Conservation (phyloP, 176 grass and related monocot genomes). For the Carex pumila region DNA sequence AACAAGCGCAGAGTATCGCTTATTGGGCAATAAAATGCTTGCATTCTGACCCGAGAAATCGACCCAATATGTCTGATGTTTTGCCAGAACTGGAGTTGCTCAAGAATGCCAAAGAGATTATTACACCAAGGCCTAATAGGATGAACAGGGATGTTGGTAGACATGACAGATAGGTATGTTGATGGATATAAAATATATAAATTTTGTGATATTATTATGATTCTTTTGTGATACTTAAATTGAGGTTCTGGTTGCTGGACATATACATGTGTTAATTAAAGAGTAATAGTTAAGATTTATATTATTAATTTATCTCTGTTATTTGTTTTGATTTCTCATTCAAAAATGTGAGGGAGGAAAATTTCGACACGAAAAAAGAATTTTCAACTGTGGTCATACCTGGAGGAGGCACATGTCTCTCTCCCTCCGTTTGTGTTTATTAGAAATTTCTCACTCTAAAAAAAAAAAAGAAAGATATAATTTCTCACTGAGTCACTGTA, state of each 20-base stretch:
- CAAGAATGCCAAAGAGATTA: constrained; percentile 25
- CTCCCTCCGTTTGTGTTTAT: too few relatives aligned
- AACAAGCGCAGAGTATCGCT: constrained; percentile 54
- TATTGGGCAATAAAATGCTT: constrained; percentile 54
- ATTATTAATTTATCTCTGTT: neutral
- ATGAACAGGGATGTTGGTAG: neutral
- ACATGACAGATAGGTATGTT: neutral
- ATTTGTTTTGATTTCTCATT: too few relatives aligned
- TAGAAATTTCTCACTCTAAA: too few relatives aligned
- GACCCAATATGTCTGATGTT: constrained; percentile 53
- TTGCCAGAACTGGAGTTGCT: constrained; percentile 40
- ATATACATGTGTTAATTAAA: neutral
- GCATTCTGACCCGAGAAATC: constrained; percentile 43
- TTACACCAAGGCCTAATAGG: neutral
- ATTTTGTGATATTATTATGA: constrained; percentile 1
- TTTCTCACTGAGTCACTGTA: too few relatives aligned
- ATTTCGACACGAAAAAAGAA: too few relatives aligned
- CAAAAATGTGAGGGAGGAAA: too few relatives aligned
- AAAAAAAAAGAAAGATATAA: too few relatives aligned
- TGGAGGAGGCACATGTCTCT: too few relatives aligned
- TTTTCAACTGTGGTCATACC: too few relatives aligned
- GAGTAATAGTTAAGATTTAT: neutral
- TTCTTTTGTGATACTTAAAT: neutral
- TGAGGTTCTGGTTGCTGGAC: neutral
- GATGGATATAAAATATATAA: neutral